Percentiles rank a stretch among this genome's conserved stretches.
Conservation (phyloP, 129 eudicot species). For the Helianthus annuus region HanXRQr2.0-SUNRISE NC_035442.2:161844541-161845040, state of each 20-base stretch:
- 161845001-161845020: constrained; percentile 72
- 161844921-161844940: constrained; percentile 69
- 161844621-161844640: too few species aligned
- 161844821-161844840: too few species aligned
- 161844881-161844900: constrained; percentile 55
- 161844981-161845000: constrained; percentile 73
- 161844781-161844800: neutral
- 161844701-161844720: too few species aligned
- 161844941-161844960: constrained; percentile 69
- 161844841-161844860: neutral
- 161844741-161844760: too few species aligned
- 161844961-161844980: constrained; percentile 73
- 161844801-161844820: neutral
- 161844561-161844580: too few species aligned
- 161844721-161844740: too few species aligned
- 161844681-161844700: too few species aligned
- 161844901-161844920: constrained; percentile 63
- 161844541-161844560: too few species aligned
- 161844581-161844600: too few species aligned
- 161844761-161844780: neutral
- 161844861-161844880: neutral
- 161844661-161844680: too few species aligned
- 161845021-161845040: constrained; percentile 66
- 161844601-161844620: too few species aligned
- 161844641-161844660: too few species aligned